phyloP scores from a whole-genome alignment of 352 stramenopile species.

The Phytopythium vexans region DNA sequence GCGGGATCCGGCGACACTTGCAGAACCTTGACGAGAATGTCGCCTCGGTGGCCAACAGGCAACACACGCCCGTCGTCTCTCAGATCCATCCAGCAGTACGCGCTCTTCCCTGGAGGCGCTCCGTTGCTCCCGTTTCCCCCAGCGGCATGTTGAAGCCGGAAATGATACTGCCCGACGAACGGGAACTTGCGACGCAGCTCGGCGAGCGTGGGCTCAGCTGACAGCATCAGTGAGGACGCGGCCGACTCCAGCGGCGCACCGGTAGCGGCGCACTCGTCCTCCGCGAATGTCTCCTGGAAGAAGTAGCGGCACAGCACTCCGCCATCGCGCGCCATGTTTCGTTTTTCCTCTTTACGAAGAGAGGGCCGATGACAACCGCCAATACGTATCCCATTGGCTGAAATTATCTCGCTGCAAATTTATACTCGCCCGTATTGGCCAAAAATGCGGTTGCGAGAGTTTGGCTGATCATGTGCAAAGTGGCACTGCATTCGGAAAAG shows the following conservation, averaged over 20 bases:
- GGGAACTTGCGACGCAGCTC: constrained; percentile 73
- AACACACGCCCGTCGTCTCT: constrained; percentile 42
- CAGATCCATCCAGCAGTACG: constrained; percentile 82
- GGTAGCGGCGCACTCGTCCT: constrained; percentile 25
- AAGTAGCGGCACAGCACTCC: constrained; percentile 82
- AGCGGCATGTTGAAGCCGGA: constrained; percentile 56
- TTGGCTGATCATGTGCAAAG: not conserved
- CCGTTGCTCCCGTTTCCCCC: constrained; percentile 7
- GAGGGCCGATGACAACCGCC: too few species aligned
- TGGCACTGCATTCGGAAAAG: not conserved
- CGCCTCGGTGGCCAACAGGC: constrained; percentile 24
- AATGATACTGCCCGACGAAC: constrained; percentile 75
- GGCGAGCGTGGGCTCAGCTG: constrained; percentile 45
- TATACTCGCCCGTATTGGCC: constrained; percentile 6
- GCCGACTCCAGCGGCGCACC: constrained; percentile 36
- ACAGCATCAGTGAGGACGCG: constrained; percentile 67
- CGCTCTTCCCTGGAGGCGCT: not conserved
- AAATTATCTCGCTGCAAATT: too few species aligned
- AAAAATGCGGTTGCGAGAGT: not conserved
- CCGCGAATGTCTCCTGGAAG: constrained; percentile 71
- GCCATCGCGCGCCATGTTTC: constrained; percentile 6
- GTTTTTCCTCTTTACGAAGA: not conserved
- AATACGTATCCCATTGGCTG: too few species aligned
- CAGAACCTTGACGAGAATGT: constrained; percentile 76
- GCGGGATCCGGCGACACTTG: constrained; percentile 36